Evolutionary conservation across 768 basidiomycete species (phyloP), one percentile per base, ranked within the genome.

Genomic region (Pleurotus eryngii): DNA sequence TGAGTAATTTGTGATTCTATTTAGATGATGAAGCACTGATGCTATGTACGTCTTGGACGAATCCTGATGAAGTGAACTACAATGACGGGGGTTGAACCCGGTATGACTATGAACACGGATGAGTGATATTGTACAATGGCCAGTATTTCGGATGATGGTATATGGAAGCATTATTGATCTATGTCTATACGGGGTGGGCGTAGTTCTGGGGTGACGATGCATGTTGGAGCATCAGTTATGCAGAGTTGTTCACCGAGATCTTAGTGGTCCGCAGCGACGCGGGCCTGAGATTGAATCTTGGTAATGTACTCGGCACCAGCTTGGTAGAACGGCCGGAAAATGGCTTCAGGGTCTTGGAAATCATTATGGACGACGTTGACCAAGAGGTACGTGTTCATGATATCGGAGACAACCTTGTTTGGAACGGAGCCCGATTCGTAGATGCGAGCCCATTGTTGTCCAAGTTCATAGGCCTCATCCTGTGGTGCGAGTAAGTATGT

Each of bases 291-390:
- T 49, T 73, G 74, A 43, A 70, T 72, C 26, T 70, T 64, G 30
- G 77, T 72, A 12, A 73, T 69, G 59, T 82, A 83, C 68, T 89
- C 84, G 42, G 81, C 82, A 37, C 86, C 89, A 11, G 87, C 87
- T 69, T 86, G 84, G 72, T 83, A 77, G 80, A 98, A 96, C 2
- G 93, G 91, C 63, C 78, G 76, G 70, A 95, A 98, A 72, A 98
- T 95, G 18, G 87, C 87, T 48, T 89, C 78, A 2, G 85, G 70
- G 66, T 89, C 81, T 72, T 91, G 89, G 84, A 92, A 98, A 70
- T 96, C 89, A 74, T 97, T 97, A 72, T 97, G 94, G 24, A 98
- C 95, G 63, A 98, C 89, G 71, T 97, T 97, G 63, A 97, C 93
- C 61, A 98, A 86, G 74, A 84, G 86, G 60, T 78, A 89, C 1